Evolutionary conservation across 116 monocot genomes (phyloP), one percentile per base, ranked within the genome.

Genomic region (Trichopus zeylanicus): DNA sequence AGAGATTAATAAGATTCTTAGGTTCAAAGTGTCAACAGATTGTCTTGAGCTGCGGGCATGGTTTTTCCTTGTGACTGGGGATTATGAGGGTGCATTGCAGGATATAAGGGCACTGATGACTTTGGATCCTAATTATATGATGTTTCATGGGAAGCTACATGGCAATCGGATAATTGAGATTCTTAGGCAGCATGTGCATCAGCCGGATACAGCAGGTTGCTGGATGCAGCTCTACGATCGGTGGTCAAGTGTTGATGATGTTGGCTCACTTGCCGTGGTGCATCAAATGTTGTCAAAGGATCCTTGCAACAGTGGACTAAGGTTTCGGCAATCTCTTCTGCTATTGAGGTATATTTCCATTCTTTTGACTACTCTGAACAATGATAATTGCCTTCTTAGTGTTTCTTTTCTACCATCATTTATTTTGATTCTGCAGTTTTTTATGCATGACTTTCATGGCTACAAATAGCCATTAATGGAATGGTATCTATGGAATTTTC

Each of bases 211-310:
- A 72, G 95, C 81, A 1, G 95, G 90, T 67, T 97, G 95, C 64
- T 97, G 95, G 95, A 84, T 97, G 95, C 84, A 87, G 74, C 77
- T 97, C 32, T 90, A 90, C 61, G 91, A 97, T 38, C 61, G 87
- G 47, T 97, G 95, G 95, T 97, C 90, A 23, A 73, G 81, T 7
- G 95, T 90, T 30, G 95, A 97, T 79, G 95, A 97, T 53, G 77
- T 90, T 32, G 95, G 95, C 9, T 97, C 95, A 5, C 84, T 97
- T 48, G 83, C 95, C 12, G 87, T 84, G 27, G 87, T 97, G 16
- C 95, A 97, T 64, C 84, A 97, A 67, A 90, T 97, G 95, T 47
- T 95, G 54, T 76, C 72, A 6, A 87, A 81, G 29, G 95, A 97
- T 27, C 79, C 95, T 24, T 68, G 67, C 46, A 89, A 87, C 34